Evolutionary conservation across 2,329 filamentous ascomycete genomes (phyloP), one percentile per base, ranked within the genome.

Genomic region (Pseudopithomyces chartarum): DNA sequence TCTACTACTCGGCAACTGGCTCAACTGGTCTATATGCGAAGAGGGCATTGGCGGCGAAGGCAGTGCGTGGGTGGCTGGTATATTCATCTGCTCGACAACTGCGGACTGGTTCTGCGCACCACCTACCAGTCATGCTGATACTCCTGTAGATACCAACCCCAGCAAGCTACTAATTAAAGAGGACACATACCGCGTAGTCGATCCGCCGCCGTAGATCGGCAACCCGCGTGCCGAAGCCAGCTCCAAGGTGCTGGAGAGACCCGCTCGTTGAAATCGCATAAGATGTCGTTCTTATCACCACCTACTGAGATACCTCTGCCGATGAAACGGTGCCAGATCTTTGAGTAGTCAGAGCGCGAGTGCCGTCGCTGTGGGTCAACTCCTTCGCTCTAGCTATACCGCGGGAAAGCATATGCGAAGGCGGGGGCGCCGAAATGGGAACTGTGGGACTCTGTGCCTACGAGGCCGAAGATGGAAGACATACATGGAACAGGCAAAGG

Each of bases 401-500:
- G 56, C 1, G 67, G 61, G 42, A 70, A 66, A 3, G 45, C 50
- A 33, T 70, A 61, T 22, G 61, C 61, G 47, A 63, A 70, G 19
- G 29, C 57, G 47, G 66, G 66, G 6, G 58, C 62, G 0, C 65
- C 66, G 15, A 43, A 52, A 51, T 71, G 71, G 13, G 55, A 49
- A 7, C 54, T 36, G 48, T 69, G 65, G 7, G 62, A 55, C 1
- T 52, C 39, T n/a, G 57, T 17, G 8, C 52, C 66, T n/a, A 62
- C 12, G 7, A 67, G 53, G 11, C 58, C 56, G 3, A 38, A 40
- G 11, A 61, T 51, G 6, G 65, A 66, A 8, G 56, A 62, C 7
- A 57, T 53, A 71, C 62, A 47, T 63, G 44, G 58, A 73, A 71
- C 54, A 71, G 68, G 44, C 70, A 65, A 6, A 70, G 57, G 4